Base-by-base conservation (phyloP, 139 green algal species). In the Chlamydomonas incerta region DNA sequence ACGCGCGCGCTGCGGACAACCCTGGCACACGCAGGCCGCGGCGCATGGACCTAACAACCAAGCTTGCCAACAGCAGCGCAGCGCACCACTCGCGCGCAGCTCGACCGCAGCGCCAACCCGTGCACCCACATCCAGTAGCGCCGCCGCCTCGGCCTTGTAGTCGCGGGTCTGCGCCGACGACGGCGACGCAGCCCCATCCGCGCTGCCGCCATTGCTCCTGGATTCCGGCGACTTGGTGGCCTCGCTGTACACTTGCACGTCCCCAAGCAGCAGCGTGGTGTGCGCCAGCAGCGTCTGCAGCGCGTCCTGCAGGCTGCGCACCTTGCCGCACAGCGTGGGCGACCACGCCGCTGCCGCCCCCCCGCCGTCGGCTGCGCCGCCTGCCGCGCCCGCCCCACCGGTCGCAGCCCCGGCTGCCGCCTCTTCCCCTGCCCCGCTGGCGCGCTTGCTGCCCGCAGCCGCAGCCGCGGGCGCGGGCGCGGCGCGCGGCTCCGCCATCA, bases 271-370 rank as follows among this genome's bases (percentile, higher is more conserved):
- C 81, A 91, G 84, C 20, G 28, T 23, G 23, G 75, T 74, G 72
- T 95, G 92, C 10, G 60, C 52, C 63, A 90, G 80, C 65, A 92
- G 74, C 18, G 90, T 95, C 69, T 72, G 63, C 34, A 91, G 46
- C 9, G 84, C 89, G 58, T 95, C 89, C 67, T 90, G 81, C 69
- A 93, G 63, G 85, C 90, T 93, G 73, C 88, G 87, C 34, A 92
- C 81, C 79, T 93, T 93, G 37, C 91, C 91, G 34, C 77, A 67
- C n/a, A 85, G 63, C 50, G 69, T 57, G 15, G 47, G 23, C 57
- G 75, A 85, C 35, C 58, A 60, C 2, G 14, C 62, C 46, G 34
- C 46, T 9, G 14, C 62, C 46, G 34, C 26, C 21, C 31, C 18
- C 34, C 67, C n/a, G 50, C 41, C 52, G 31, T 13, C 23, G 11